Evolutionary conservation across 345 rosid genomes (phyloP).

Genomic region (Lenwebbia sp.): DNA sequence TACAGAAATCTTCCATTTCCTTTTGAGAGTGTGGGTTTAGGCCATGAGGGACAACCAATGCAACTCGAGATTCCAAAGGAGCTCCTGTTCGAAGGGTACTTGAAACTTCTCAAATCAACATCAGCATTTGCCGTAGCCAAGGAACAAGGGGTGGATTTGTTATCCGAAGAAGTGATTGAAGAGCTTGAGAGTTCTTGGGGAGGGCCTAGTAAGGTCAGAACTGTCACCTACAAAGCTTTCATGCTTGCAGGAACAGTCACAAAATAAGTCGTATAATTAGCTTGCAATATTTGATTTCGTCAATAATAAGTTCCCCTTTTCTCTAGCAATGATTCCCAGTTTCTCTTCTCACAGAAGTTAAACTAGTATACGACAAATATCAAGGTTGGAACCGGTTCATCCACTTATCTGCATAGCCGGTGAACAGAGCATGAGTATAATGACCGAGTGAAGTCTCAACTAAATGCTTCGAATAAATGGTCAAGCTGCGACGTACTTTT

Average conservation of each 20-base stretch:
- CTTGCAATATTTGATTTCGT: not conserved
- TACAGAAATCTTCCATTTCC: not conserved
- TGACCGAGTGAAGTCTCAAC: not conserved
- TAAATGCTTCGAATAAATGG: not conserved
- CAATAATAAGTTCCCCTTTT: not conserved
- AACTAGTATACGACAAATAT: not conserved
- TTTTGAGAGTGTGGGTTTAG: not conserved
- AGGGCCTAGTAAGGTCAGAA: not conserved
- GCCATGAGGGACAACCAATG: not conserved
- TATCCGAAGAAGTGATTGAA: not conserved
- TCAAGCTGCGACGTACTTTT: not conserved
- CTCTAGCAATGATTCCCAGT: not conserved
- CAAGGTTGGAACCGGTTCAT: not conserved
- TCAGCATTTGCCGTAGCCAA: not conserved
- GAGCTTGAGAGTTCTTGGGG: not conserved
- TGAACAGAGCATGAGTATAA: not conserved
- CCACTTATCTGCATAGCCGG: too few relatives aligned
- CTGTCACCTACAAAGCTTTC: not conserved
- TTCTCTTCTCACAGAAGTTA: not conserved
- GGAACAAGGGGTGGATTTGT: not conserved
- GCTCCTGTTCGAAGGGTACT: not conserved
- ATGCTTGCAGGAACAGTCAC: not conserved
- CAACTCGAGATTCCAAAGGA: not conserved
- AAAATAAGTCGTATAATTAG: not conserved
- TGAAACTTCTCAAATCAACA: not conserved